Base-by-base conservation (phyloP, 495 filamentous ascomycete species). In the Penicillium ochrochloron region DNA sequence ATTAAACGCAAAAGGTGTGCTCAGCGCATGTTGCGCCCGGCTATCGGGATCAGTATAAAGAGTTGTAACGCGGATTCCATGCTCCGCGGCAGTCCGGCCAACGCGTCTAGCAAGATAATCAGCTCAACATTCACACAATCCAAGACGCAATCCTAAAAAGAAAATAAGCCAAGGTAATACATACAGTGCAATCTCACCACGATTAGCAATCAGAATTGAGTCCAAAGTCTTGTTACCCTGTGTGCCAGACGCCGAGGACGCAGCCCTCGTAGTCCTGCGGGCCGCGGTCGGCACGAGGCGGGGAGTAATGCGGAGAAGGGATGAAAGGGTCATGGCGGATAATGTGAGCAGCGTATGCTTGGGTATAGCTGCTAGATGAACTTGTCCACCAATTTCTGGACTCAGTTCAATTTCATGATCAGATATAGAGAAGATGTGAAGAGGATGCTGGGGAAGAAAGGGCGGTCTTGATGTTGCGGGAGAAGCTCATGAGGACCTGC, bases 1-100 rank as follows among this genome's bases (percentile, higher is more conserved):
- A 65, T 93, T 93, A 12, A 95, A 84, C 17, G 93, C 85, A 75
- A 89, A 88, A 4, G 93, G 90, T 19, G 92, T 91, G 74, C 89
- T 90, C 39, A 91, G 76, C 15, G 96, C 94, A 84, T 99, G 96
- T 70, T 97, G 94, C 8, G 94, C 87, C 62, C 78, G 81, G 52
- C 90, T 87, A 76, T 99, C 96, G 11, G 94, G 92, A 66, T 96
- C 91, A 37, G 95, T 99, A 76, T 97, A 98, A 64, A 99, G 85
- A 0, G 93, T 97, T 7, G 94, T 97, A 27, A 94, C 96, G 60
- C 90, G 88, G 73, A 99, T 97, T 59, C 96, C 96, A 78, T 94
- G 90, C 51, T 89, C 83, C 31, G 90, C 82, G 10, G 95, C 95
- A 23, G 95, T 99, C 66, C 87, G 88, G 56, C 90, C 87, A 58